Evolutionary conservation across 2,329 filamentous ascomycete species (phyloP).

Genomic region (Pseudopyricularia javanii): DNA sequence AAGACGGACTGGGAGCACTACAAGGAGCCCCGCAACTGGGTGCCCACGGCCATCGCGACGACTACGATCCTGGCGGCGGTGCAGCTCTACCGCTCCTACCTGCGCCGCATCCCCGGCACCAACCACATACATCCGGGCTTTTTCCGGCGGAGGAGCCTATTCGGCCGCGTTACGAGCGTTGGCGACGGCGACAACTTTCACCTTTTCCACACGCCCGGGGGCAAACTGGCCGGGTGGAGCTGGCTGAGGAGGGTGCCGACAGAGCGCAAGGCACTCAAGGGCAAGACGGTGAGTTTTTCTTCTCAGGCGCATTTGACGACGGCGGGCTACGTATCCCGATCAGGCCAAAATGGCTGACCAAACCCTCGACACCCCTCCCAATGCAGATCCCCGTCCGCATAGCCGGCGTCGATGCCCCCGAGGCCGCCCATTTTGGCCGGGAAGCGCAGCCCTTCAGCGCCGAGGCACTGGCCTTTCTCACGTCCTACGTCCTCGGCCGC

Average conservation of each 20-base stretch:
- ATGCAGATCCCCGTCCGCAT: constrained; percentile 72
- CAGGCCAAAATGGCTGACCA: background rate
- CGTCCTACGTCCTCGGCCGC: constrained; percentile 53
- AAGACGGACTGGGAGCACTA: constrained; percentile 40
- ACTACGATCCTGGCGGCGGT: constrained; percentile 39
- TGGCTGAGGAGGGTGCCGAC: constrained; percentile 69
- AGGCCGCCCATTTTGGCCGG: constrained; percentile 82
- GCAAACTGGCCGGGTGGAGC: constrained; percentile 78
- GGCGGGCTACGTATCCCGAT: background rate
- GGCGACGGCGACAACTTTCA: constrained; percentile 96
- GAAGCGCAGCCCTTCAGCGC: constrained; percentile 72
- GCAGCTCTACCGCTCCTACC: constrained; percentile 59
- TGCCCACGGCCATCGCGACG: constrained; percentile 41
- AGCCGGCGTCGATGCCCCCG: constrained; percentile 87
- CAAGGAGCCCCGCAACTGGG: constrained; percentile 39
- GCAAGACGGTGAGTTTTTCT: constrained; percentile 53
- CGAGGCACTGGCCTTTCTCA: constrained; percentile 77
- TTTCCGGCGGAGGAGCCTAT: constrained; percentile 64
- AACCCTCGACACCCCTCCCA: background rate
- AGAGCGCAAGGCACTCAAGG: constrained; percentile 55
- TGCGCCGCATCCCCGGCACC: constrained; percentile 73
- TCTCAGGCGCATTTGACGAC: background rate
- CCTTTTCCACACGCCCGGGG: constrained; percentile 90
- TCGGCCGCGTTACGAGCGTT: constrained; percentile 82
- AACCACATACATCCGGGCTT: constrained; percentile 61